Conservation (phyloP, 768 basidiomycete species). For the Suillus placidus region DNA sequence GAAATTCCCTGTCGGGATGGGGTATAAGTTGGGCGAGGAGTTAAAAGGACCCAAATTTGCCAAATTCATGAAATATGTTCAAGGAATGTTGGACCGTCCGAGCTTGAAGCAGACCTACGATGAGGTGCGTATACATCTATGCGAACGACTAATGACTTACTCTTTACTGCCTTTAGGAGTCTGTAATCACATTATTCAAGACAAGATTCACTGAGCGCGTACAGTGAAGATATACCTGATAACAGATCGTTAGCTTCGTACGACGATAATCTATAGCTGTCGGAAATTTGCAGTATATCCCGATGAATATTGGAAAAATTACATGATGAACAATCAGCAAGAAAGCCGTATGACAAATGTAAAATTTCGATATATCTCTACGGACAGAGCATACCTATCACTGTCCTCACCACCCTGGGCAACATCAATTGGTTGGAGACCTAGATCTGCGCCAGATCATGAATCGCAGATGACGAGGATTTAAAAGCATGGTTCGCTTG, state of each 20-base stretch:
- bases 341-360: not conserved
- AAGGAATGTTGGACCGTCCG: constrained; percentile 40
- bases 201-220: not conserved
- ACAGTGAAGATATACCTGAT: not conserved
- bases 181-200: not conserved
- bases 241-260: not conserved
- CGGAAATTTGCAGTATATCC: not conserved
- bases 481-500: constrained; percentile 83
- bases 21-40: constrained; percentile 43
- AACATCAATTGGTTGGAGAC: constrained; percentile 78
- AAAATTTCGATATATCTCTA: not conserved
- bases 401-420: constrained; percentile 74
- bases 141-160: not conserved
- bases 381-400: constrained; percentile 26
- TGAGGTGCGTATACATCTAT: not conserved
- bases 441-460: constrained; percentile 87
- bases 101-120: not conserved
- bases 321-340: not conserved
- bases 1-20: constrained; percentile 48
- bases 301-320: too few species aligned
- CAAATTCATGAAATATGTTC: constrained; percentile 50
- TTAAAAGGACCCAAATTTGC: constrained; percentile 48
- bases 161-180: not conserved
- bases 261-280: not conserved
- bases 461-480: constrained; percentile 90